Conservation (phyloP, 2,329 filamentous ascomycete species). For the Cadophora malorum region DNA sequence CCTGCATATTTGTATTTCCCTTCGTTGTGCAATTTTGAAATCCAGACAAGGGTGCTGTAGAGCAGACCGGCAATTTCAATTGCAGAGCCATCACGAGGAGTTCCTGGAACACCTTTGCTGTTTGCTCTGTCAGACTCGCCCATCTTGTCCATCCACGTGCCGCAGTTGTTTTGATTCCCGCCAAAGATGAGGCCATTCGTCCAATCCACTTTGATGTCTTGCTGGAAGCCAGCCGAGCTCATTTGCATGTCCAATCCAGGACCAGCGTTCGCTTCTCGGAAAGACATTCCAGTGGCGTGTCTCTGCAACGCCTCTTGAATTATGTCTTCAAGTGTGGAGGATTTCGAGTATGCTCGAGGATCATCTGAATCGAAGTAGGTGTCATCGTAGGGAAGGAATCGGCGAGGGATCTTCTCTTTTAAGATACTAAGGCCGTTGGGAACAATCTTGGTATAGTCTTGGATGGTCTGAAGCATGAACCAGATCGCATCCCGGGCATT, state of each 20-base stretch:
- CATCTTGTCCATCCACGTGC: conserved; percentile 99
- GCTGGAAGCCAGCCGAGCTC: conserved; percentile 89
- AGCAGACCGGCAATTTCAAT: conserved; percentile 93
- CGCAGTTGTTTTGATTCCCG: conserved; percentile 92
- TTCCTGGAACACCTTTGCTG: conserved; percentile 92
- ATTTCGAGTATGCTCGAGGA: conserved; percentile 80
- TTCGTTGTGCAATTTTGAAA: conserved; percentile 68
- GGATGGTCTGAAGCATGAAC: conserved; percentile 97
- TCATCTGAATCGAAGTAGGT: conserved; percentile 90
- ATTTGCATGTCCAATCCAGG: conserved; percentile 90
- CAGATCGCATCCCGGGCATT: conserved; percentile 96
- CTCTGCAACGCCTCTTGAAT: conserved; percentile 93
- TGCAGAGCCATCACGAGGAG: conserved; percentile 94
- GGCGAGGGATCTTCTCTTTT: conserved; percentile 76
- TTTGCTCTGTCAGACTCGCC: conserved; percentile 92
- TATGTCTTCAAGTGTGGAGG: conserved; percentile 84
- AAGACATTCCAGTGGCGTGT: conserved; percentile 89
- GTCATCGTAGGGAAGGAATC: conserved; percentile 95
- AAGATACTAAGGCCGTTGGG: conserved; percentile 79
- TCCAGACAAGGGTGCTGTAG: conserved; percentile 88
- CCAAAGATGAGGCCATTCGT: conserved; percentile 89
- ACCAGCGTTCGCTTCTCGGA: conserved; percentile 93
- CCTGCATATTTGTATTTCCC: conserved; percentile 76
- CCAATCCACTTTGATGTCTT: conserved; percentile 92
- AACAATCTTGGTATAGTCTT: conserved; percentile 85